Percentiles rank a stretch among this genome's conserved stretches.
Conservation (phyloP, 352 stramenopile genomes). For the Phytophthora agathidicida region DNA sequence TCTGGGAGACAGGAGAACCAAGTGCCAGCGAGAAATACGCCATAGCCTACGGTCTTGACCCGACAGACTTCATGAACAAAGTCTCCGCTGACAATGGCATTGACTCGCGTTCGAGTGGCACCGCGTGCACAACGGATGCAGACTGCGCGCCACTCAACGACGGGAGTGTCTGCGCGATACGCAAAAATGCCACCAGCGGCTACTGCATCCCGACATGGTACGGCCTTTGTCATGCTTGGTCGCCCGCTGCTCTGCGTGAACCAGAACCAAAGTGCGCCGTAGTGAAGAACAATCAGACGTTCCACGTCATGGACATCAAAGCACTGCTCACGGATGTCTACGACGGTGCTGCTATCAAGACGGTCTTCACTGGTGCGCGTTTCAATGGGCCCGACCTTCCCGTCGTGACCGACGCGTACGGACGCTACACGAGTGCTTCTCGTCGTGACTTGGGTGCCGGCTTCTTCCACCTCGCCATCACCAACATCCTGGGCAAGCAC, state of each 20-base stretch:
- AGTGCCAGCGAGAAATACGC: slow-evolving; percentile 54
- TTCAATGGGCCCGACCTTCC: slow-evolving; percentile 40
- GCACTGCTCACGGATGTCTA: slow-evolving; percentile 48
- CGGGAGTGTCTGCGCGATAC: slow-evolving; percentile 36
- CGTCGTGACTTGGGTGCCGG: slow-evolving; percentile 54
- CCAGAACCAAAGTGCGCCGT: slow-evolving; percentile 46
- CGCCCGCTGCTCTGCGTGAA: slow-evolving; percentile 45
- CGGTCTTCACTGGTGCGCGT: slow-evolving; percentile 50
- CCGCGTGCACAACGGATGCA: slow-evolving; percentile 23
- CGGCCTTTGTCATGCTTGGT: slow-evolving; percentile 53
- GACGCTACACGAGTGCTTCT: slow-evolving; percentile 44
- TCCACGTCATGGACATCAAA: slow-evolving; percentile 58
- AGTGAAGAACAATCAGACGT: slow-evolving; percentile 43
- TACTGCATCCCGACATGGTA: slow-evolving; percentile 56
- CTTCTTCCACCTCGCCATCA: slow-evolving; percentile 56
- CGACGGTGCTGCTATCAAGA: slow-evolving; percentile 33
- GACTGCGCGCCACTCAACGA: slow-evolving; percentile 31
- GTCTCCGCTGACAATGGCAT: slow-evolving; percentile 40
- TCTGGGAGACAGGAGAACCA: slow-evolving; percentile 34
- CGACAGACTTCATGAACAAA: slow-evolving; percentile 40
- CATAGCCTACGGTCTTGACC: slow-evolving; percentile 38
- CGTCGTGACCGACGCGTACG: slow-evolving; percentile 40
- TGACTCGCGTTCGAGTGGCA: slow-evolving; percentile 26
- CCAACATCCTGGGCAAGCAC: slow-evolving; percentile 53
- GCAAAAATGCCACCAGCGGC: slow-evolving; percentile 24